Base-by-base conservation (phyloP, 2,329 filamentous ascomycete species). In the Ceratocystis ficicola region DNA sequence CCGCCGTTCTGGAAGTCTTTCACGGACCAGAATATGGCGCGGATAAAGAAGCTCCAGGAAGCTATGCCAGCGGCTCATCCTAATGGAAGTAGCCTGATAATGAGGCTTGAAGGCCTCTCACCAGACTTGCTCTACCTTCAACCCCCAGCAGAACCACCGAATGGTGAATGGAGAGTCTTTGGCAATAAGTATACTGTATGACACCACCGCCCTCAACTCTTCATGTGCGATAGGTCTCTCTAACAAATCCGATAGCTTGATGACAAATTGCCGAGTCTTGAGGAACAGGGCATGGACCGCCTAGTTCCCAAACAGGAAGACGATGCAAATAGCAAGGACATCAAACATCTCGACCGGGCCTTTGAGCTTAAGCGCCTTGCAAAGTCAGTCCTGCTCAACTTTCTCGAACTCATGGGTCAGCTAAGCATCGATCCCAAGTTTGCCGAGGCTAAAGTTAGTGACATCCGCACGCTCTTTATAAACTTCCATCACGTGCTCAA, bases 401-500 rank as follows among this genome's bases (percentile, higher is more conserved):
- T 95, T 72, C 81, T 97, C 57, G 90, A 95, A 72, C 82, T 97
- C 4, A 78, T 88, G 0, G 90, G 90, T 28, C 78, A 88, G 15
- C 78, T 95, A 66, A 81, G 83, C 8, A 76, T 83, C n/a, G 81
- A 86, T 59, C 88, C 90, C 0, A 79, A 81, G 55, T 78, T 77
- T 73, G 87, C 85, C 63, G 79, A 82, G 30, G 81, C 84, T 52
- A 95, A 95, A 73, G 81, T 93, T 59, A 79, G 84, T 57, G 88
- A 97, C 74, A 76, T 99, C 41, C 82, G 88, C 71, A 91, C 87
- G 17, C 77, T 97, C 32, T 87, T 95, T 69, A 86, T 93, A 74
- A 97, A 97, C 74, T 88, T 95, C 72, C 91, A 96, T 75, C 90
- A 95, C 72, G 81, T 96, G 65, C 85, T 97, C 70, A 99, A 99